Evolutionary conservation across 163 green algal genomes (phyloP).

Genomic region (Scenedesmus sp.): DNA sequence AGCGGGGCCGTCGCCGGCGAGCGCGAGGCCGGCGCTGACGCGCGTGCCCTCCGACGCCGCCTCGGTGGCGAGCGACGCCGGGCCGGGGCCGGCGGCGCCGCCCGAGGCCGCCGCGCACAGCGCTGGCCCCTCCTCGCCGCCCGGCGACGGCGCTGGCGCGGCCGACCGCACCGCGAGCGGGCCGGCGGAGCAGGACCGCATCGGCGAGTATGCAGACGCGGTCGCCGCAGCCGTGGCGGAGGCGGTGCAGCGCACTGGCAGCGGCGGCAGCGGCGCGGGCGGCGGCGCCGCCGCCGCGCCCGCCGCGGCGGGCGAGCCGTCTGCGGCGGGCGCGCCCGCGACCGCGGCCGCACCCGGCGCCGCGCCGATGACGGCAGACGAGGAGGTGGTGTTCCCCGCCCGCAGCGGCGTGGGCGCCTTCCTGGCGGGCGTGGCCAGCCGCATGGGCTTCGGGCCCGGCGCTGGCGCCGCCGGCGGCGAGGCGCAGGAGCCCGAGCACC

Average conservation of each 20-base stretch:
- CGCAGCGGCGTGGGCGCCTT: background rate
- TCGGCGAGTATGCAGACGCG: constrained; percentile 1
- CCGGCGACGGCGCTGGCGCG: background rate
- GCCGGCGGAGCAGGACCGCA: constrained; percentile 6
- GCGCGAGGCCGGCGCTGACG: background rate
- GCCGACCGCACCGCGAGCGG: background rate
- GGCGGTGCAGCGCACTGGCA: background rate
- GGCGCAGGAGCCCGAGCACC: background rate
- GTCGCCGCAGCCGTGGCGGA: background rate
- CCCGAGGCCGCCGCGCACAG: background rate
- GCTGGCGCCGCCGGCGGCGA: background rate
- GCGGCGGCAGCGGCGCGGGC: background rate
- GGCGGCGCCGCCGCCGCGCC: background rate
- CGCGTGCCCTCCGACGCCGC: too few relatives aligned
- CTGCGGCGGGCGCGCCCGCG: too few relatives aligned
- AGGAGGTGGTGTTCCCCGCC: background rate
- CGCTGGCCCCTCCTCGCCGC: background rate
- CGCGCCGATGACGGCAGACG: constrained; percentile 9
- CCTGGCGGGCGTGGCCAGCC: background rate
- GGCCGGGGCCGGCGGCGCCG: too few relatives aligned
- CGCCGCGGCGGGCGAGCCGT: background rate
- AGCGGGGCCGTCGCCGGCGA: constrained; percentile 10
- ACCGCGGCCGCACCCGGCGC: background rate
- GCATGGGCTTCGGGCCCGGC: too few relatives aligned
- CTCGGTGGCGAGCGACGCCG: too few relatives aligned